A percentile compares a stretch with the other conserved stretches of the same genome.
Conservation (phyloP, 1,284 basidiomycete species). For the Ganoderma lingzhi region DNA sequence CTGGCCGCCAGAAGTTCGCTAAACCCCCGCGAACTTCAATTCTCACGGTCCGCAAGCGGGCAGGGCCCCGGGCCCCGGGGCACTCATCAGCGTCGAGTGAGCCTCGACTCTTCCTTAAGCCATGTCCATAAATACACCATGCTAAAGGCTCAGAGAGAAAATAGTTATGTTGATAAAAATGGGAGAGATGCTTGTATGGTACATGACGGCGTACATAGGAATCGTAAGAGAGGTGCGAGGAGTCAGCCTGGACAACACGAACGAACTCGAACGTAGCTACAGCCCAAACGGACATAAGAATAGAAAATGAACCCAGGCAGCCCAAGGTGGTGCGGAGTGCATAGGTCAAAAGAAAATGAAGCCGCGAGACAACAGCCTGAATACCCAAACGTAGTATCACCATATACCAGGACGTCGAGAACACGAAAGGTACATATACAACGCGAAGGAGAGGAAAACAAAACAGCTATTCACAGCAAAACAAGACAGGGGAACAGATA, state of each 20-base stretch:
- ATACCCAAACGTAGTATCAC: neutral
- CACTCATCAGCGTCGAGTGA: no score
- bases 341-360: neutral
- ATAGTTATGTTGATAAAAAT: slow-evolving; percentile 13
- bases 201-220: slow-evolving; percentile 28
- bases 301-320: neutral
- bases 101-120: no score
- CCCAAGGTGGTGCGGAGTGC: neutral
- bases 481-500: slow-evolving; percentile 24
- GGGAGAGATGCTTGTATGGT: slow-evolving; percentile 19
- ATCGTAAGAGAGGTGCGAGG: slow-evolving; percentile 10
- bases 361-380: neutral
- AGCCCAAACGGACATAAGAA: slow-evolving; percentile 2
- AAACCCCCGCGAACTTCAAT: neutral
- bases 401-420: neutral
- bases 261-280: slow-evolving; percentile 1
- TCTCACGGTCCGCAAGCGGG: neutral
- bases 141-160: slow-evolving; percentile 1
- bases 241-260: slow-evolving; percentile 7
- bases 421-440: slow-evolving; percentile 8
- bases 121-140: neutral
- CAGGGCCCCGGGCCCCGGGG: no score
- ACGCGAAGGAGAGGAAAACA: slow-evolving; percentile 10
- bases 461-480: slow-evolving; percentile 31
- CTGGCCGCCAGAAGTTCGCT: slow-evolving; percentile 16